Base-by-base conservation (phyloP, 208 protist genomes). In the Trypanosoma brucei region DNA sequence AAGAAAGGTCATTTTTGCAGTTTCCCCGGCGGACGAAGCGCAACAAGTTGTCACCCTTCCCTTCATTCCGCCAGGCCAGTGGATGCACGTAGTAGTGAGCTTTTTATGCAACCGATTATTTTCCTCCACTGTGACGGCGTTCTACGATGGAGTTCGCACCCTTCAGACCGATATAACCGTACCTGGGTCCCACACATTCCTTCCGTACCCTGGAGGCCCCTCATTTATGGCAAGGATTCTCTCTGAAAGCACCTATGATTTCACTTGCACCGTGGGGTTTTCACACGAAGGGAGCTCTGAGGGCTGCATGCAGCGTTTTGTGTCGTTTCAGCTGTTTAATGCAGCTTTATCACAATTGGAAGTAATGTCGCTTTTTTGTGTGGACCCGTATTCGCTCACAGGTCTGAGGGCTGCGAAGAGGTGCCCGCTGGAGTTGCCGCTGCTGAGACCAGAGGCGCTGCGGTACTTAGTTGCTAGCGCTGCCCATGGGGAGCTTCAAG, bases 301-400 rank as follows among this genome's bases (percentile, higher is more conserved):
- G 31, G 49, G 65, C 50, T 58, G 68, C 1, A 53, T 53, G 42
- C 42, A 79, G 46, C 71, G 76, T 14, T 42, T 87, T 22, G 65
- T 81, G 50, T 72, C 74, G n/a, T 85, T 79, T 48, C 68, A 70
- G 5, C 65, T 88, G 6, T 88, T 80, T 68, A 78, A 76, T 34
- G 55, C 55, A 30, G 69, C 68, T 8, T 56, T 83, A 1, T 64
- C 62, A 2, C 31, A 58, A 2, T 69, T 66, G 38, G 70, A 78
- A 33, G 69, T 81, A 0, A 57, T 63, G 30, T 68, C 78, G 22
- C 63, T 91, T 33, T 87, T 72, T 55, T 70, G 72, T 38, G 65
- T 69, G 55, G 73, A 72, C 0, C 44, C 31, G 33, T 55, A 64
- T 14, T 59, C 65, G 30, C 55, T 67, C 40, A 61, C 54, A n/a